These are phyloP conservation scores for Chlamydomonas sp. DNA, from an alignment of 139 green algal genomes.

Conservation along the genomic window DNA sequence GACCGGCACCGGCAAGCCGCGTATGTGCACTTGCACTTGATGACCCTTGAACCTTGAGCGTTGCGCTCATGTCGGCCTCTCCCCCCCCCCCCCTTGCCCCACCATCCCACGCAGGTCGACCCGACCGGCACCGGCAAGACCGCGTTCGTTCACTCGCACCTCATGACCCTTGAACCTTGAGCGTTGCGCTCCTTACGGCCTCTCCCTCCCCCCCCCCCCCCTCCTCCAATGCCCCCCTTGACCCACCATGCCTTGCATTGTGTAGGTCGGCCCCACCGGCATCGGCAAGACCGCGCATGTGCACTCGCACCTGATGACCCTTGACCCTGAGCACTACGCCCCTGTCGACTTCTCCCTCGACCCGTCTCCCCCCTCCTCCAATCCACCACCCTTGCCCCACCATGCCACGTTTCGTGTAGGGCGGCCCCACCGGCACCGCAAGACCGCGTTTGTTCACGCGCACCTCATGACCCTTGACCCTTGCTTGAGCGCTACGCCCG, in stretches of 20 bases:
- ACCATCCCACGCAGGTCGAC: constrained; percentile 15
- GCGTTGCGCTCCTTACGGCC: too few relatives aligned
- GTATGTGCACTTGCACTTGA: too few relatives aligned
- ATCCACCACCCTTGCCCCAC: too few relatives aligned
- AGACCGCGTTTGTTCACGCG: constrained; percentile 47
- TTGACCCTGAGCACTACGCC: constrained; percentile 19
- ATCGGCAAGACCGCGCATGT: background rate
- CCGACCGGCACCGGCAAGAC: constrained; percentile 62
- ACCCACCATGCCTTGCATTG: constrained; percentile 20
- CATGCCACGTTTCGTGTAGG: constrained; percentile 16
- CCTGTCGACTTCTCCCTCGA: too few relatives aligned
- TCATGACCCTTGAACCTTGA: background rate
- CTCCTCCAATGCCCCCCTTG: constrained; percentile 17
- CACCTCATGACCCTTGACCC: constrained; percentile 36
- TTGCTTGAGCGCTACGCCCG: background rate
- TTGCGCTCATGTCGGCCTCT: too few relatives aligned
- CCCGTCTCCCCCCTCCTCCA: too few relatives aligned
- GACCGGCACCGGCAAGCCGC: too few relatives aligned
- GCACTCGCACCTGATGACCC: constrained; percentile 28
- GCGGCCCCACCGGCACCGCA: constrained; percentile 43
- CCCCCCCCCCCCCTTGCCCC: too few relatives aligned
- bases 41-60: too few relatives aligned
- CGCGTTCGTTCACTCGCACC: constrained; percentile 25
- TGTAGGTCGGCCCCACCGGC: constrained; percentile 14
- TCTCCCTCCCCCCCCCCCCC: constrained; percentile 22